Conservation (phyloP, 805 yeast species). For the Wickerhamiella dianesei region DNA sequence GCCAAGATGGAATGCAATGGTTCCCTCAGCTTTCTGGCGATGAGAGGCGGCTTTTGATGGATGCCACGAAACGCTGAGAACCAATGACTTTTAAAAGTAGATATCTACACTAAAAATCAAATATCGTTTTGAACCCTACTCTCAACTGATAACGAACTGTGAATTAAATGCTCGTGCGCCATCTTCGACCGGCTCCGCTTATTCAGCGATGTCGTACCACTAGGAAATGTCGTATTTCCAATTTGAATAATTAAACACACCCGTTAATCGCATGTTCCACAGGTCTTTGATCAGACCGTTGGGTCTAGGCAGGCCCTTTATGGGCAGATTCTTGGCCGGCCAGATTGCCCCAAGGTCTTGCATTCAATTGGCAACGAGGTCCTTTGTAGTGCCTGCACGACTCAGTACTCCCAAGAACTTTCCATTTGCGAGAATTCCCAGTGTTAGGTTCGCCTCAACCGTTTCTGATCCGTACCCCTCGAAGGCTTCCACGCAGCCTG, state of each 20-base stretch:
- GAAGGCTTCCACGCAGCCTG: not conserved
- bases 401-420: no score
- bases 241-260: not conserved
- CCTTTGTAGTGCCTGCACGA: not conserved
- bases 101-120: no score
- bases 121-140: no score
- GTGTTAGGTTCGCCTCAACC: not conserved
- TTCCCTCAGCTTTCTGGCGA: slow-evolving; percentile 10
- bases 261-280: not conserved
- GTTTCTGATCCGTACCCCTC: not conserved
- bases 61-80: slow-evolving; percentile 4
- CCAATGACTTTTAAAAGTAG: no score
- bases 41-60: slow-evolving; percentile 13
- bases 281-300: not conserved
- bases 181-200: no score
- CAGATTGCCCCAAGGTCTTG: not conserved
- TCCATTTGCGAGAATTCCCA: no score
- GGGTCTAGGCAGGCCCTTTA: not conserved
- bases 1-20: slow-evolving; percentile 12
- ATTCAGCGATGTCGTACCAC: not conserved
- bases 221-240: not conserved
- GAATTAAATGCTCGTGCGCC: no score
- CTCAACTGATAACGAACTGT: no score
- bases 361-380: not conserved
- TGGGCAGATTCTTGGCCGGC: not conserved